Percentiles rank a stretch among this genome's conserved stretches.
Conservation (phyloP, 2,329 filamentous ascomycete species). For the Colletotrichum sp. region DNA sequence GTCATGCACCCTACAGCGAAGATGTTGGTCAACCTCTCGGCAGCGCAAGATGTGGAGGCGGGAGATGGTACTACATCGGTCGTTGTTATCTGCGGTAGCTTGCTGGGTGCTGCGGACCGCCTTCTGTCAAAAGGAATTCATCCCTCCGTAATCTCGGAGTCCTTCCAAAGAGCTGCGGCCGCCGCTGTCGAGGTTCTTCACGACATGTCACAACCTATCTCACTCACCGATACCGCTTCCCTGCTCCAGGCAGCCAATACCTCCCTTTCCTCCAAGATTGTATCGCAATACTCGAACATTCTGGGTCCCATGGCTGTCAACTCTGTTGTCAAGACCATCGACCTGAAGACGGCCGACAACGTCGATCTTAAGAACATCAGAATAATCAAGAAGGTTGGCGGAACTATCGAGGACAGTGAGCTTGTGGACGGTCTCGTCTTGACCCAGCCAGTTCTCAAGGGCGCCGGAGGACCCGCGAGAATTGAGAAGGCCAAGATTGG, state of each 20-base stretch:
- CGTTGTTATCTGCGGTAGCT: conserved; percentile 94
- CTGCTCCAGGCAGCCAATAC: conserved; percentile 97
- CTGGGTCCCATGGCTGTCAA: conserved; percentile 98
- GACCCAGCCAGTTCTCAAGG: conserved; percentile 92
- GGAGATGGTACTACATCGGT: conserved; percentile 98
- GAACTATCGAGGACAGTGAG: conserved; percentile 98
- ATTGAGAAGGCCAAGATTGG: conserved; percentile 99
- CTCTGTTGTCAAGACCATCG: conserved; percentile 93
- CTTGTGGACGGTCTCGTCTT: conserved; percentile 94
- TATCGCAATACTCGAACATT: conserved; percentile 93
- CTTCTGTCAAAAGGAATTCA: conserved; percentile 93
- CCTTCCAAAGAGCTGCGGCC: conserved; percentile 92
- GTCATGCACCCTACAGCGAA: conserved; percentile 99
- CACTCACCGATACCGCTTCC: conserved; percentile 84
- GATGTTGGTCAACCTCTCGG: conserved; percentile 97
- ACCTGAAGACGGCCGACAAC: conserved; percentile 93
- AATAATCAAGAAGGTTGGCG: conserved; percentile 96
- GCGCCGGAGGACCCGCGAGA: conserved; percentile 84
- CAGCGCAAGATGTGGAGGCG: conserved; percentile 97
- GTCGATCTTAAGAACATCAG: conserved; percentile 96
- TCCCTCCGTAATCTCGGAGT: conserved; percentile 95
- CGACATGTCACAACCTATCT: conserved; percentile 94
- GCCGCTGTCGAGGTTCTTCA: conserved; percentile 90
- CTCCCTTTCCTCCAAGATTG: conserved; percentile 97
- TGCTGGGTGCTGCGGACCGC: conserved; percentile 91